Base-by-base conservation (phyloP, 1,139 yeast genomes). In the Saccharomycopsis hybrid region DNA sequence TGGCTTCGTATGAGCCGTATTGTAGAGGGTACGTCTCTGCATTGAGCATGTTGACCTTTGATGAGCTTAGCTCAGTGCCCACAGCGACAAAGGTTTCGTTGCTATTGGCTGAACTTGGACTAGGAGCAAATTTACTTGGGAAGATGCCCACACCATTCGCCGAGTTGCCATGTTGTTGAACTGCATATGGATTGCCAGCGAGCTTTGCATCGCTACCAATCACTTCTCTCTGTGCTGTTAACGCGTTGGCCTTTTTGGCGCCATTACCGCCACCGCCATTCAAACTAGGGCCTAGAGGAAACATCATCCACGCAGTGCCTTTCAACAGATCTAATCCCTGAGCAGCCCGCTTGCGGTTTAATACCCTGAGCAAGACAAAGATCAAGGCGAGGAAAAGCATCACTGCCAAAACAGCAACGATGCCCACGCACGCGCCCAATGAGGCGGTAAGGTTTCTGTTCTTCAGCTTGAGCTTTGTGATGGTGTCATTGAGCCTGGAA, bases 271-370 rank as follows among this genome's bases (percentile, higher is more conserved):
- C 35, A 7, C 7, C 11, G 31, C 18, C 38, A 25, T 45, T 45
- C 43, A 35, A 43, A 11, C 25, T 38, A n/a, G 55, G 55, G 9
- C 55, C 55, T 5, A 52, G n/a, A 5, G 41, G n/a, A 31, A 44
- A 40, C 55, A 52, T 52, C 9, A 44, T 29, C 51, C 52, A 52
- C 5, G 39, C 31, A 4, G 55, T 43, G 4, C 49, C 47, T 11
- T 47, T 24, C n/a, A 52, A 4, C 13, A 27, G 13, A 13, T 39
- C 45, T 9, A 39, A 25, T n/a, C 55, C 53, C 13, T 35, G 33
- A 5, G 47, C 18, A 4, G 40, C 43, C 25, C 55, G 36, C 13
- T 35, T 44, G 5, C 52, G 40, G 31, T 52, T 52, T 7, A 24
- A n/a, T 7, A 41, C 31, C 31, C 55, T 30, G 13, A 52, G n/a